Percentiles rank a stretch among this genome's conserved stretches.
Evolutionary conservation across 1,139 yeast genomes (phyloP).

Genomic region (Candida sp.): DNA sequence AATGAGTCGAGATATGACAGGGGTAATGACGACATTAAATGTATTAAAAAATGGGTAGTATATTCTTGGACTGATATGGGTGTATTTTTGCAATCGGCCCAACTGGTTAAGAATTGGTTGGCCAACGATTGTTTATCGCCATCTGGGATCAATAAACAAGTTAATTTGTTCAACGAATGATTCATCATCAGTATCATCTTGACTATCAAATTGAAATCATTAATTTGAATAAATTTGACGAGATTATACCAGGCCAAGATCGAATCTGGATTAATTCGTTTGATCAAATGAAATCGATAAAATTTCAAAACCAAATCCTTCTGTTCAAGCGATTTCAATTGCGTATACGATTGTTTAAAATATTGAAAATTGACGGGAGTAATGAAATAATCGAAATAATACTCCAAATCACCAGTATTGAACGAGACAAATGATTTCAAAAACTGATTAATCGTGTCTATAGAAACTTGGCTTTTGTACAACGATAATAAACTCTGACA

Average conservation of each 20-base stretch:
- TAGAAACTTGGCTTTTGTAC: conserved; percentile 6
- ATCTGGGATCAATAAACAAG: conserved; percentile 7
- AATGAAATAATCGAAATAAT: conserved; percentile 19
- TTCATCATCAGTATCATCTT: conserved; percentile 5
- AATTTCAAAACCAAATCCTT: conserved; percentile 13
- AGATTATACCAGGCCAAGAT: conserved; percentile 7
- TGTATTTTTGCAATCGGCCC: conserved; percentile 35
- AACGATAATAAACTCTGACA: conserved; percentile 13
- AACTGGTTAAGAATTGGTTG: conserved; percentile 14
- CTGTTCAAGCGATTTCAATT: conserved; percentile 25
- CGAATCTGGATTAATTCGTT: background rate
- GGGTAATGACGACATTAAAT: conserved; percentile 18
- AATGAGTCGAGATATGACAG: conserved; percentile 14
- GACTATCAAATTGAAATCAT: conserved; percentile 13
- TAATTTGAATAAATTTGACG: conserved; percentile 10
- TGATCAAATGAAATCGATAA: conserved; percentile 5
- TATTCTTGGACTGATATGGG: conserved; percentile 31
- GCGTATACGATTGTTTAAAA: conserved; percentile 13
- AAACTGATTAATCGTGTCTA: conserved; percentile 15
- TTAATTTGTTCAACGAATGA: conserved; percentile 5
- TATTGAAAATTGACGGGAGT: conserved; percentile 13
- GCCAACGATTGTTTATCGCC: conserved; percentile 7
- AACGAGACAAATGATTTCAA: conserved; percentile 23
- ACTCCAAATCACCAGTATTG: conserved; percentile 12
- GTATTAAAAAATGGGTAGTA: conserved; percentile 31